Conservation (phyloP, 2,329 filamentous ascomycete genomes). For the Mariannaea elegans region DNA sequence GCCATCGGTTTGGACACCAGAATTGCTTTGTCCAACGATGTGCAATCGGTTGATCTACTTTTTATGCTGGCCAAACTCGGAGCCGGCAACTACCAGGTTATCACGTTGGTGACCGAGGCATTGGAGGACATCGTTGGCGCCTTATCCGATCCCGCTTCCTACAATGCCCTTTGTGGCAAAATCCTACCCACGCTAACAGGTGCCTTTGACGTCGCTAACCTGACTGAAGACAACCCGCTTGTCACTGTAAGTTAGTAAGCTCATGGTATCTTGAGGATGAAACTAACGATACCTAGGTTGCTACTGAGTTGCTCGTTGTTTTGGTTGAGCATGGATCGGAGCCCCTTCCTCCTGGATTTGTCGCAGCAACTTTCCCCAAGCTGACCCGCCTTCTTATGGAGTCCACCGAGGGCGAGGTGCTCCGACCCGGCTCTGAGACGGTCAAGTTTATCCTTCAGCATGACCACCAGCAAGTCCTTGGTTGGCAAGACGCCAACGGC, state of each 20-base stretch:
- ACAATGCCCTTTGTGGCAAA: constrained; percentile 81
- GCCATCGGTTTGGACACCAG: constrained; percentile 82
- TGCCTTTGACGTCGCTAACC: constrained; percentile 86
- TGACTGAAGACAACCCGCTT: constrained; percentile 86
- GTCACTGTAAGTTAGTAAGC: constrained; percentile 66
- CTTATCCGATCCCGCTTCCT: constrained; percentile 74
- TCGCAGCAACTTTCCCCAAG: constrained; percentile 86
- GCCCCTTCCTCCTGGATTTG: constrained; percentile 86
- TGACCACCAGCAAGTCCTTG: constrained; percentile 88
- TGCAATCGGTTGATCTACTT: constrained; percentile 80
- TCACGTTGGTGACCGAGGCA: constrained; percentile 85
- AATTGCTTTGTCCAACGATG: constrained; percentile 76
- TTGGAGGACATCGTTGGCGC: constrained; percentile 86
- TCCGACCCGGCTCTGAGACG: constrained; percentile 85
- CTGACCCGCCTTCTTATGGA: constrained; percentile 83
- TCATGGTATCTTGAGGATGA: not conserved
- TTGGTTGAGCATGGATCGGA: constrained; percentile 84
- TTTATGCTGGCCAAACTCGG: constrained; percentile 91
- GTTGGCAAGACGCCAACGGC: constrained; percentile 82
- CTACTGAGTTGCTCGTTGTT: constrained; percentile 83
- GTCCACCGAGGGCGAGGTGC: constrained; percentile 85
- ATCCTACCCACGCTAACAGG: constrained; percentile 88
- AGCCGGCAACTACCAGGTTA: constrained; percentile 89
- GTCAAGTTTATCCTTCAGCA: constrained; percentile 91
- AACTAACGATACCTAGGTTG: constrained; percentile 61